Base-by-base conservation (phyloP, 805 yeast genomes). In the Metschnikowia santaceciliae region DNA sequence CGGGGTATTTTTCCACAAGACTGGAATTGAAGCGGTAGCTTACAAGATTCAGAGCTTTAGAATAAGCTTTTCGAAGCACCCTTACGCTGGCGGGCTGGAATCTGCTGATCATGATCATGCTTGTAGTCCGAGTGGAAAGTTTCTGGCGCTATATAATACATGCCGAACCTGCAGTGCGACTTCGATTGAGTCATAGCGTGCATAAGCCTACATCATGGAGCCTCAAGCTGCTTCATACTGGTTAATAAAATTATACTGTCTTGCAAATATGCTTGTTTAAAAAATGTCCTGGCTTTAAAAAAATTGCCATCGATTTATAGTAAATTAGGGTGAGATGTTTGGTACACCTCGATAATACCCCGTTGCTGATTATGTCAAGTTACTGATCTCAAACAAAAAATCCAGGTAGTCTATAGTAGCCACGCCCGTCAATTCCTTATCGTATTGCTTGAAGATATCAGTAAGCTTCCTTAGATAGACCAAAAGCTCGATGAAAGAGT, bases 391-490 rank as follows among this genome's bases (percentile, higher is more conserved):
- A 54, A 80, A 82, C 50, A 84, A 78, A 57, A 83, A 84, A 61
- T 84, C 86, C 63, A 81, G 83, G 61, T 82, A 84, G 23, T 80
- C 80, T 10, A 84, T 79, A 0, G 83, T 78, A 2, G 88, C 89
- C 38, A 82, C 76, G 1, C 96, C 96, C 45, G 86, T 84, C 42
- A 86, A 78, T 55, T 86, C 90, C 11, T 76, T 70, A 64, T 89
- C 96, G 64, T 79, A 87, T 62, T 83, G 83, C 61, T 87, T 86
- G 72, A 89, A 89, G 13, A 84, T 75, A 61, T 86, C 90, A 0
- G 96, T 88, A 55, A 87, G 77, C 55, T 88, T 80, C 62, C 88
- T 77, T 57, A 89, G 72, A 77, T 88, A 86, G 15, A 88, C 86
- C 57, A 89, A 75, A 48, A 88, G 77, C 63, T 89, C 96, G 23